These are phyloP conservation scores for Paxillus involutus DNA, from an alignment of 768 basidiomycete species.

Conservation along the genomic window DNA sequence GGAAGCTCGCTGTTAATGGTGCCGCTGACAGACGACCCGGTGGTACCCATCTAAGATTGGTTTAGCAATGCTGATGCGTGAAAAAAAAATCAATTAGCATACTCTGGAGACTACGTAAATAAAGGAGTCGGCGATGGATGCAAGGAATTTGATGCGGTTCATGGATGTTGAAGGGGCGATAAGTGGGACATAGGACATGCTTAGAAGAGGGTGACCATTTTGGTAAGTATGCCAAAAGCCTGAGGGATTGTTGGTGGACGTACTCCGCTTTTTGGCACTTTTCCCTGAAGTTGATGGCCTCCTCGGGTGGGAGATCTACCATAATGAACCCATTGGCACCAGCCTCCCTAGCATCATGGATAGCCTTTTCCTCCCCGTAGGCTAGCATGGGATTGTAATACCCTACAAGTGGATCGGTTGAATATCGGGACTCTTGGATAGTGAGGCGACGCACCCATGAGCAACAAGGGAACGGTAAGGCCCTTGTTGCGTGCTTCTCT, in stretches of 20 bases:
- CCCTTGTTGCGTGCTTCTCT: slow-evolving; percentile 80
- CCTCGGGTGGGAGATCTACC: slow-evolving; percentile 97
- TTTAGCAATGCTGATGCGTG: slow-evolving; percentile 1
- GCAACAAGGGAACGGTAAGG: slow-evolving; percentile 76
- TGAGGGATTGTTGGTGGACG: slow-evolving; percentile 28
- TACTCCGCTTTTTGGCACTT: slow-evolving; percentile 83
- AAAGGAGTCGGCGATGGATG: slow-evolving; percentile 94
- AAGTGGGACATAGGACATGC: slow-evolving; percentile 92
- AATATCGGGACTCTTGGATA: neutral
- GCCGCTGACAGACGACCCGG: slow-evolving; percentile 80
- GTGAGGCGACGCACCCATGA: slow-evolving; percentile 22
- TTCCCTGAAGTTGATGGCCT: slow-evolving; percentile 86
- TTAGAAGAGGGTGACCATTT: slow-evolving; percentile 30
- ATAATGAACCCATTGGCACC: slow-evolving; percentile 98
- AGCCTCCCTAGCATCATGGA: slow-evolving; percentile 83
- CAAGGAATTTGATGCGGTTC: slow-evolving; percentile 84
- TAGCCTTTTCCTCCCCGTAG: slow-evolving; percentile 93
- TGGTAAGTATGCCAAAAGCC: neutral
- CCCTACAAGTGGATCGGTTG: slow-evolving; percentile 50
- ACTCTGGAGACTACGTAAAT: slow-evolving; percentile 99
- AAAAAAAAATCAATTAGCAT: slow-evolving; percentile 14
- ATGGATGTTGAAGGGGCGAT: slow-evolving; percentile 93
- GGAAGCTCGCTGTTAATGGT: slow-evolving; percentile 77
- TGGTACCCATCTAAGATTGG: slow-evolving; percentile 86
- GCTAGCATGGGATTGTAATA: slow-evolving; percentile 97